Conservation (phyloP, 768 basidiomycete genomes). For the Macrolepiota fuliginosa region DNA sequence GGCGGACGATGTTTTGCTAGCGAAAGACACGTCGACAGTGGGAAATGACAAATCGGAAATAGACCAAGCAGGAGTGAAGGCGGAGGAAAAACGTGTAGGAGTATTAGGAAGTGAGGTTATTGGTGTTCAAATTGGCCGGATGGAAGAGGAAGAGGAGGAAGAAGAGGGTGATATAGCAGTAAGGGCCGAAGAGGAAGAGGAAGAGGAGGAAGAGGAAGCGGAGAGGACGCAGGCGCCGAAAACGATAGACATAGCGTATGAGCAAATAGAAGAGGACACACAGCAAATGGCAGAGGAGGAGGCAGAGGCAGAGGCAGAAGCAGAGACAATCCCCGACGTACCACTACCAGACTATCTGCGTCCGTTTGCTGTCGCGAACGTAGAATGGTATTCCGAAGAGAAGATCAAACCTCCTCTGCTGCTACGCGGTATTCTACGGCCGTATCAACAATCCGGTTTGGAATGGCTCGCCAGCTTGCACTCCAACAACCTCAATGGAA, state of each 20-base stretch:
- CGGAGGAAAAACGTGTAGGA: background rate
- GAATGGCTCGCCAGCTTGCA: constrained; percentile 95
- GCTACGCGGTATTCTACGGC: constrained; percentile 83
- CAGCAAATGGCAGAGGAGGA: background rate
- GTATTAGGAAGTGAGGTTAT: background rate
- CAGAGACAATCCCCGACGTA: constrained; percentile 16
- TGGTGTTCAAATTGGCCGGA: constrained; percentile 15
- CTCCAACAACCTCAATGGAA: constrained; percentile 75
- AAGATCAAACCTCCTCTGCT: constrained; percentile 67
- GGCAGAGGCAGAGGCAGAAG: constrained; percentile 2
- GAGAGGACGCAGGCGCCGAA: constrained; percentile 27
- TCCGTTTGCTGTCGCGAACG: constrained; percentile 68
- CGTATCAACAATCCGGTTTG: constrained; percentile 90
- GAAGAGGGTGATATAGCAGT: constrained; percentile 28
- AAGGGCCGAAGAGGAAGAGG: constrained; percentile 16
- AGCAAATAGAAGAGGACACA: constrained; percentile 5
- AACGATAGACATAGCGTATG: constrained; percentile 25
- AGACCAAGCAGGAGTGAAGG: background rate
- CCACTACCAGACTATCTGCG: constrained; percentile 56
- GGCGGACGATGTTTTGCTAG: background rate
- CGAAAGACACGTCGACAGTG: background rate
- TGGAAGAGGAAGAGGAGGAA: constrained; percentile 25
- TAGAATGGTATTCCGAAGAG: constrained; percentile 60
- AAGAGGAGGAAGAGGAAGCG: constrained; percentile 30
- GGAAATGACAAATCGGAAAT: background rate